Base-by-base conservation (phyloP, 2,329 filamentous ascomycete species). In the Penicillium sp. region DNA sequence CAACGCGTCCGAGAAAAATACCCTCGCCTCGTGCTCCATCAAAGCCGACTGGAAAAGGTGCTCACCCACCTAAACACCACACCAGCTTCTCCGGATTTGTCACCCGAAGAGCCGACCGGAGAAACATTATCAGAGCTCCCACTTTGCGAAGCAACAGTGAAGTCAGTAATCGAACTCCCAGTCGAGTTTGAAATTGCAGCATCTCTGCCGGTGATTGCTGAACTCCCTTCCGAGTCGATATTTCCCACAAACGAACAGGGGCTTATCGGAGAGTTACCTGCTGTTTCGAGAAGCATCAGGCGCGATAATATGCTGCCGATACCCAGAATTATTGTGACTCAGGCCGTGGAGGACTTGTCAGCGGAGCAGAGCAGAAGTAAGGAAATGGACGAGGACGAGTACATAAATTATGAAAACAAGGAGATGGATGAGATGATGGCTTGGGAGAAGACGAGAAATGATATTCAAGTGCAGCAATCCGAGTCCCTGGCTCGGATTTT, bases 1-100 rank as follows among this genome's bases (percentile, higher is more conserved):
- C 52, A 51, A 8, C 57, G 52, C 21, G 64, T 62, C 16, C 39
- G 46, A 7, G 60, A 63, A 21, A 66, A 61, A 47, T 43, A 59
- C 13, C 33, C 58, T 4, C 48, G 57, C 1, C 43, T 72, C 46
- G 13, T 63, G 41, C 44, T 61, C 8, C 60, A 57, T 31, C 61
- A 68, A 52, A 41, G 39, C 13, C 64, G 61, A 37, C 39, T 72
- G 6, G 52, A 64, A 7, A 52, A 55, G 2, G 64, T 68, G 3
- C 54, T 68, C 39, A 41, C 27, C 1, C 55, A 65, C 47, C 56
- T 71, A 4, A 39, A 52, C 26, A 43, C 51, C 3, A 10, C 61
- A 2, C 2, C 8, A 13, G 6, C 5, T 6, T 9, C 41, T 22
- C 41, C 31, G 22, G 22, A 52, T 27, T 22, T 39, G 13, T 50